Percentiles rank a stretch among this genome's conserved stretches.
Conservation (phyloP, 768 basidiomycete genomes). For the Podaxis carcinomalis region DNA sequence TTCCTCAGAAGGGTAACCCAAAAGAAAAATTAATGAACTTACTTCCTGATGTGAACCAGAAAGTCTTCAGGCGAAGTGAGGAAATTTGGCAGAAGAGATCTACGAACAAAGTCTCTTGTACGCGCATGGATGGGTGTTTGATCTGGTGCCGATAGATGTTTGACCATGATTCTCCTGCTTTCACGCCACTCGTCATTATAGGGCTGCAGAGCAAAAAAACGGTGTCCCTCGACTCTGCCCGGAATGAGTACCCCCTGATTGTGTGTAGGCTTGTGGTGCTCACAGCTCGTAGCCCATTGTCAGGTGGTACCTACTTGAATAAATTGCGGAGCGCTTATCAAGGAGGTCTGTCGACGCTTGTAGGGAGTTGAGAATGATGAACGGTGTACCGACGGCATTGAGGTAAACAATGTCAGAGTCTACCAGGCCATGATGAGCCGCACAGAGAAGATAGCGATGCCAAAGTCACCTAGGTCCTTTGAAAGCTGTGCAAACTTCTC, state of each 20-base stretch:
- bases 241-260: background rate
- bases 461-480: background rate
- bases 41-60: constrained; percentile 8
- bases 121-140: background rate
- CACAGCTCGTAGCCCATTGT: constrained; percentile 8
- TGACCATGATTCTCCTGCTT: background rate
- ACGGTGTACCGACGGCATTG: constrained; percentile 14
- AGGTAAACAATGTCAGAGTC: constrained; percentile 11
- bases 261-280: background rate
- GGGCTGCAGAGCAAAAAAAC: background rate
- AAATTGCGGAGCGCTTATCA: constrained; percentile 18
- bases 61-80: constrained; percentile 3
- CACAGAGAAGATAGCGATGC: background rate
- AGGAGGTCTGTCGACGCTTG: constrained; percentile 18
- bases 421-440: background rate
- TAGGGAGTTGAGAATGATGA: constrained; percentile 19
- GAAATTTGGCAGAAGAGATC: constrained; percentile 3
- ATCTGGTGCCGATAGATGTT: background rate
- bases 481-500: background rate
- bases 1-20: background rate
- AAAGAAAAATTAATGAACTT: background rate
- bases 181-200: constrained; percentile 11
- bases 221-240: background rate
- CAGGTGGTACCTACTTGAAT: constrained; percentile 8
- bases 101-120: background rate